Conservation (phyloP, 192 early-diverging fungal species). For the Chytriomyces confervae region DNA sequence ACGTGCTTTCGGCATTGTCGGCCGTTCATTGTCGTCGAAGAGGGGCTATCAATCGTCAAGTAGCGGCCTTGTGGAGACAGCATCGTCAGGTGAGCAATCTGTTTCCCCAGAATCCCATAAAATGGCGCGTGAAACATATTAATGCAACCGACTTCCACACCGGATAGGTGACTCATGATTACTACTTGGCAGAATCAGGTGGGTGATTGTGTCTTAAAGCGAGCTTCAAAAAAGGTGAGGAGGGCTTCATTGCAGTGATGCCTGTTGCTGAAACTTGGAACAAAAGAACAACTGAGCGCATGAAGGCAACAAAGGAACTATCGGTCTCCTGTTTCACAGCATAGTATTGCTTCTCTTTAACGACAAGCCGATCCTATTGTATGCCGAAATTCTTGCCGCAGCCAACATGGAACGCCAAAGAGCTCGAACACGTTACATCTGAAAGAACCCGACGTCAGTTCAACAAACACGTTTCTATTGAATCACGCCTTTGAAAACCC, state of each 20-base stretch:
- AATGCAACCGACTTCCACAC: no score
- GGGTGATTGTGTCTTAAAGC: conserved; percentile 75
- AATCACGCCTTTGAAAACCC: conserved; percentile 58
- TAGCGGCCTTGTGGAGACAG: no score
- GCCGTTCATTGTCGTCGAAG: no score
- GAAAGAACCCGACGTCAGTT: not conserved
- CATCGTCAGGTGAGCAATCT: no score
- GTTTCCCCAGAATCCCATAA: no score
- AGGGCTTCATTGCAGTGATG: no score
- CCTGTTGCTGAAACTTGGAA: no score
- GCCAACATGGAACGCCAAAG: conserved; percentile 77
- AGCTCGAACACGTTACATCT: conserved; percentile 84
- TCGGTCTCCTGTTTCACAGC: conserved; percentile 53
- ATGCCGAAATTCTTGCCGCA: conserved; percentile 68
- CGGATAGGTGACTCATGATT: no score
- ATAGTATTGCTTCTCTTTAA: conserved; percentile 71
- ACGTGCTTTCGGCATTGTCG: no score
- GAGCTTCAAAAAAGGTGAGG: conserved; percentile 52
- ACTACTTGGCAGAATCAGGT: conserved; percentile 84
- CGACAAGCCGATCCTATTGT: conserved; percentile 53
- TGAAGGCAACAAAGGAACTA: conserved; percentile 50
- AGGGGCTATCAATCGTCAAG: no score
- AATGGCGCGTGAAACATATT: no score
- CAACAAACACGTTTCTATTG: not conserved
- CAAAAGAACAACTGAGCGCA: no score